These are phyloP conservation scores for Globisporangium spinosum DNA, from an alignment of 352 stramenopile genomes.

Conservation along the genomic window DNA sequence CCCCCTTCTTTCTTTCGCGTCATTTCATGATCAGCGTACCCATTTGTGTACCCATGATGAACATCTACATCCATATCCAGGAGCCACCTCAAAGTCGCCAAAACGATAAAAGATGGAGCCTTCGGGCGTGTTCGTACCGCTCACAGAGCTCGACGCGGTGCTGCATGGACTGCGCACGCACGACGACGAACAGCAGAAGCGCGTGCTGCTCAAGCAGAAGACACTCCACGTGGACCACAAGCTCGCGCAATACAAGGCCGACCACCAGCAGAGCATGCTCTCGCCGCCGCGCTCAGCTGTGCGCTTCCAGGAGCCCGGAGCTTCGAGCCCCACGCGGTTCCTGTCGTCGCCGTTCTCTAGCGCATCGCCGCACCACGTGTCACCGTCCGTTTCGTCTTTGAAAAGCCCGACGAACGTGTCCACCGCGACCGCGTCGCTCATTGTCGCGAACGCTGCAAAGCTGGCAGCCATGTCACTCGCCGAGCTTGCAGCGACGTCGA, in stretches of 20 bases:
- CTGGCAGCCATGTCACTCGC: neutral
- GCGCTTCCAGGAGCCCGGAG: neutral
- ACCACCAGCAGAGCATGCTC: constrained; percentile 40
- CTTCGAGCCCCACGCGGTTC: neutral
- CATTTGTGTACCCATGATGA: neutral
- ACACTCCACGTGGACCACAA: constrained; percentile 40
- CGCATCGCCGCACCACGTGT: constrained; percentile 9
- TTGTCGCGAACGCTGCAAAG: constrained; percentile 1
- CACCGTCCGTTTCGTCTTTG: neutral
- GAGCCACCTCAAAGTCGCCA: neutral
- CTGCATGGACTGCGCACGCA: constrained; percentile 34
- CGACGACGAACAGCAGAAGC: constrained; percentile 31
- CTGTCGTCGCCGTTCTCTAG: constrained; percentile 15
- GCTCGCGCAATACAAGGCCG: constrained; percentile 42
- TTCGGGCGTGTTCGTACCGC: constrained; percentile 35
- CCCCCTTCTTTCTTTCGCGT: neutral
- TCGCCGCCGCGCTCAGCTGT: constrained; percentile 6
- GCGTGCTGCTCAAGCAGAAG: constrained; percentile 34
- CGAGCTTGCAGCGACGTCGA: neutral
- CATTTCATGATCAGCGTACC: constrained; percentile 5
- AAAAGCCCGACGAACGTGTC: neutral
- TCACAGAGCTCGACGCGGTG: constrained; percentile 36
- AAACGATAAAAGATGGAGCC: constrained; percentile 1
- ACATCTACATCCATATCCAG: neutral
- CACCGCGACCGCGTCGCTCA: neutral